Percentiles rank a stretch among this genome's conserved stretches.
Conservation (phyloP, 2,329 filamentous ascomycete genomes). For the Ophiocordyceps robertsii region DNA sequence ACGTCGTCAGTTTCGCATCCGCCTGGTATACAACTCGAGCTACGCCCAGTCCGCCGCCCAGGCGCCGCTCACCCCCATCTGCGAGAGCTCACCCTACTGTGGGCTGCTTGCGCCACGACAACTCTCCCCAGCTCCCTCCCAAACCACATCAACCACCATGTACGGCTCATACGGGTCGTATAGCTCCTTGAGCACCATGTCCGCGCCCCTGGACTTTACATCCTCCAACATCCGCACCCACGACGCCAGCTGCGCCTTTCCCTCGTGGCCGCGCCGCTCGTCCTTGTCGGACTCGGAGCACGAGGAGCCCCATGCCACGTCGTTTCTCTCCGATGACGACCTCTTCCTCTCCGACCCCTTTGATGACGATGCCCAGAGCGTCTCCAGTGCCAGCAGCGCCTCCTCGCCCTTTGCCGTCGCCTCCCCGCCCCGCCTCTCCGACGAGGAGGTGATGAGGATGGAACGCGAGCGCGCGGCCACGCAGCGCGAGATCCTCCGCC, state of each 20-base stretch:
- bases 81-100: too few species aligned
- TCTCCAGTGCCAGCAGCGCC: conserved; percentile 30
- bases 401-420: conserved; percentile 18
- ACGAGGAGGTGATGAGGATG: conserved; percentile 34
- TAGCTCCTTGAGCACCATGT: conserved; percentile 30
- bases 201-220: conserved; percentile 33
- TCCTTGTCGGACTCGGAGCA: conserved; percentile 31
- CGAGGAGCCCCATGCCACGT: conserved; percentile 32
- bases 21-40: too few species aligned
- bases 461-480: conserved; percentile 36
- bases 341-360: conserved; percentile 39
- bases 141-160: conserved; percentile 20
- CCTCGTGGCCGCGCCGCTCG: conserved; percentile 43
- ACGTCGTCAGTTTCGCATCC: too few species aligned
- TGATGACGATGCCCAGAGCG: conserved; percentile 35
- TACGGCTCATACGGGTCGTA: conserved; percentile 37
- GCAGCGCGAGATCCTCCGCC: conserved; percentile 38
- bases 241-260: conserved; percentile 38
- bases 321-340: conserved; percentile 51
- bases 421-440: conserved; percentile 23
- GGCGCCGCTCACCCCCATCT: too few species aligned
- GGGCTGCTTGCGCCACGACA: not conserved
- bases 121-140: not conserved
- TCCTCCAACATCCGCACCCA: conserved; percentile 24
- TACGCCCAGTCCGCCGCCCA: too few species aligned